Evolutionary conservation across 495 filamentous ascomycete genomes (phyloP).

Genomic region (Lophiotrema nucula): DNA sequence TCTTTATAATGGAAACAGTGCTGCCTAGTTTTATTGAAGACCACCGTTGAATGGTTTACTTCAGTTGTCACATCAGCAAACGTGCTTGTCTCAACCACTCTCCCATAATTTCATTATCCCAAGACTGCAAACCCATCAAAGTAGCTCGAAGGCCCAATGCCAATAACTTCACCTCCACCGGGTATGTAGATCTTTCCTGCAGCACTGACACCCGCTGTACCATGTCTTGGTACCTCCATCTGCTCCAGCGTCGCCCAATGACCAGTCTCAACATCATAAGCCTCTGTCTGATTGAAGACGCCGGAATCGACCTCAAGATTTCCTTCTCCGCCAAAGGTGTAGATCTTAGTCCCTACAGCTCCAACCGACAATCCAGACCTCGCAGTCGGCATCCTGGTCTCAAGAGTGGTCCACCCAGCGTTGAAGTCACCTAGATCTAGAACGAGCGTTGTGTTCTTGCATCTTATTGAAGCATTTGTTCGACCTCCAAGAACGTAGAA

Average conservation of each 20-base stretch:
- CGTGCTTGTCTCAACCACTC: too few species aligned
- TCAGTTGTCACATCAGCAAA: too few species aligned
- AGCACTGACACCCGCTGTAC: slow-evolving; percentile 39
- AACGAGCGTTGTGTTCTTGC: slow-evolving; percentile 38
- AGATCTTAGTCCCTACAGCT: slow-evolving; percentile 38
- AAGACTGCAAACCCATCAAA: too few species aligned
- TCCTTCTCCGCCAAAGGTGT: slow-evolving; percentile 48
- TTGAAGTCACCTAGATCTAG: slow-evolving; percentile 36
- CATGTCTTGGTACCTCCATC: slow-evolving; percentile 44
- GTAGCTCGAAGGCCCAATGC: too few species aligned
- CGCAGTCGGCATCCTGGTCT: slow-evolving; percentile 26
- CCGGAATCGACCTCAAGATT: slow-evolving; percentile 30
- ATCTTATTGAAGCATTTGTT: slow-evolving; percentile 14
- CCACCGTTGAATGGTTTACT: too few species aligned
- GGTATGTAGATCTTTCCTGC: slow-evolving; percentile 36
- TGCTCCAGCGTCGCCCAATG: slow-evolving; percentile 34
- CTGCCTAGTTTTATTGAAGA: too few species aligned
- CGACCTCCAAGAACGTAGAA: slow-evolving; percentile 46
- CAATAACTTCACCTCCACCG: slow-evolving; percentile 23
- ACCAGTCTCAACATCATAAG: slow-evolving; percentile 40
- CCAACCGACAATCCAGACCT: slow-evolving; percentile 40
- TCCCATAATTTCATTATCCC: too few species aligned
- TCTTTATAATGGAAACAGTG: too few species aligned
- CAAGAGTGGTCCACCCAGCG: slow-evolving; percentile 37
- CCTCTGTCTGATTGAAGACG: slow-evolving; percentile 42